Evolutionary conservation across 305 asterid species (phyloP).

Genomic region (Ilex paraguariensis): DNA sequence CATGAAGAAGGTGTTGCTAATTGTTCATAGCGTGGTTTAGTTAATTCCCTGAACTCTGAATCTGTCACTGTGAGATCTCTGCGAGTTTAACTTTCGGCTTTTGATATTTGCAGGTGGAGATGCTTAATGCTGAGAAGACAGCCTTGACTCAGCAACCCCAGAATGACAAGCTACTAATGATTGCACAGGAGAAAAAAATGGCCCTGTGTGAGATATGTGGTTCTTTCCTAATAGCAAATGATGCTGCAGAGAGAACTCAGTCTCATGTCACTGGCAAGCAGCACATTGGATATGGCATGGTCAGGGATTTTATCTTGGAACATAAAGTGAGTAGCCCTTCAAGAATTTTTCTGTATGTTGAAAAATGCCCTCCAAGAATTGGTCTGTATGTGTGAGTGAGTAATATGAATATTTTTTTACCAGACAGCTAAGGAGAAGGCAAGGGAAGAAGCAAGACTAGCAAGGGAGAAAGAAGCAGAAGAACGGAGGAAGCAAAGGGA

Average conservation of each 20-base stretch:
- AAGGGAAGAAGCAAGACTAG: conserved; percentile 73
- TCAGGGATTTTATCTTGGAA: conserved; percentile 81
- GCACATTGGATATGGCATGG: conserved; percentile 92
- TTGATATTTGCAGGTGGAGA: conserved; percentile 57
- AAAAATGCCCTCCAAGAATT: not conserved
- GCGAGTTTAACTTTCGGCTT: not conserved
- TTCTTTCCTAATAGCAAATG: conserved; percentile 93
- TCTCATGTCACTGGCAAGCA: conserved; percentile 98
- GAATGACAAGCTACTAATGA: conserved; percentile 66
- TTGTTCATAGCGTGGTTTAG: not conserved
- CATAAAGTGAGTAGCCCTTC: conserved; percentile 41
- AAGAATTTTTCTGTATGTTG: not conserved
- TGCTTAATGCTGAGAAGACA: conserved; percentile 78
- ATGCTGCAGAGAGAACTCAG: conserved; percentile 97
- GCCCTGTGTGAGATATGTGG: conserved; percentile 97
- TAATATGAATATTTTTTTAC: conserved; percentile 9
- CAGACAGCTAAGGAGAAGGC: conserved; percentile 85
- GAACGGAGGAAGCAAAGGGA: conserved; percentile 75
- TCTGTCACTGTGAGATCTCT: not conserved
- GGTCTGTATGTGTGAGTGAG: not conserved
- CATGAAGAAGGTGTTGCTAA: conserved; percentile 74
- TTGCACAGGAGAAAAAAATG: conserved; percentile 97
- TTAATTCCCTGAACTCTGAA: not conserved
- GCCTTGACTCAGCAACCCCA: conserved; percentile 72
- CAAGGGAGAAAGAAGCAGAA: conserved; percentile 88